A percentile compares a stretch with the other conserved stretches of the same genome.
phyloP scores from a whole-genome alignment of 2,329 filamentous ascomycete genomes.

The Cladophialophora carrionii region DNA sequence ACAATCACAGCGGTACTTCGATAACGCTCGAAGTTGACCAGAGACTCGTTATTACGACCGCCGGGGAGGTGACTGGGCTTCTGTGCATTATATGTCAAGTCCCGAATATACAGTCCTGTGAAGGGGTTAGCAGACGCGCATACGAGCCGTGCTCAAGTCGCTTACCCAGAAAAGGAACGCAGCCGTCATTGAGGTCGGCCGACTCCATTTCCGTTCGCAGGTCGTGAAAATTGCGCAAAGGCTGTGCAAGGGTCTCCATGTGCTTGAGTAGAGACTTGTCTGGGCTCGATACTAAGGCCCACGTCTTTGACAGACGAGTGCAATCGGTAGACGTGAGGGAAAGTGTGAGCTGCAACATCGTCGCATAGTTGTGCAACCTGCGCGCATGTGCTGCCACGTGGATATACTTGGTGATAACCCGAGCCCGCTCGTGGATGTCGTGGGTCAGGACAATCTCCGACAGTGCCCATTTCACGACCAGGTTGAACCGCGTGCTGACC shows the following conservation, averaged over 20 bases:
- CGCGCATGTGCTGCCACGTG: slow-evolving; percentile 64
- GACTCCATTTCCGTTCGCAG: slow-evolving; percentile 67
- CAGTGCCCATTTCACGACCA: slow-evolving; percentile 68
- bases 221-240: slow-evolving; percentile 65
- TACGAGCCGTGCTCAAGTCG: slow-evolving; percentile 12
- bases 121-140: slow-evolving; percentile 19
- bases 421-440: slow-evolving; percentile 61
- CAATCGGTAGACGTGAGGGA: slow-evolving; percentile 64
- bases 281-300: slow-evolving; percentile 58
- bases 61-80: slow-evolving; percentile 62
- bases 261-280: slow-evolving; percentile 61
- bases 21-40: slow-evolving; percentile 69
- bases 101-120: slow-evolving; percentile 65
- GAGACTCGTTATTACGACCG: slow-evolving; percentile 54
- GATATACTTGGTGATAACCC: slow-evolving; percentile 65
- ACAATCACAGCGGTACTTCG: slow-evolving; percentile 67
- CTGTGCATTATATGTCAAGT: slow-evolving; percentile 69
- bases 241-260: slow-evolving; percentile 64
- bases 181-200: slow-evolving; percentile 61
- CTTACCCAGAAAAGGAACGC: slow-evolving; percentile 67
- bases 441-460: slow-evolving; percentile 65
- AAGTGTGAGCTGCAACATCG: slow-evolving; percentile 67
- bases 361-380: slow-evolving; percentile 65
- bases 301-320: slow-evolving; percentile 61
- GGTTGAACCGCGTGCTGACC: slow-evolving; percentile 67